Conservation (phyloP, 73 alveolate genomes). For the Uronychia binucleata region DNA sequence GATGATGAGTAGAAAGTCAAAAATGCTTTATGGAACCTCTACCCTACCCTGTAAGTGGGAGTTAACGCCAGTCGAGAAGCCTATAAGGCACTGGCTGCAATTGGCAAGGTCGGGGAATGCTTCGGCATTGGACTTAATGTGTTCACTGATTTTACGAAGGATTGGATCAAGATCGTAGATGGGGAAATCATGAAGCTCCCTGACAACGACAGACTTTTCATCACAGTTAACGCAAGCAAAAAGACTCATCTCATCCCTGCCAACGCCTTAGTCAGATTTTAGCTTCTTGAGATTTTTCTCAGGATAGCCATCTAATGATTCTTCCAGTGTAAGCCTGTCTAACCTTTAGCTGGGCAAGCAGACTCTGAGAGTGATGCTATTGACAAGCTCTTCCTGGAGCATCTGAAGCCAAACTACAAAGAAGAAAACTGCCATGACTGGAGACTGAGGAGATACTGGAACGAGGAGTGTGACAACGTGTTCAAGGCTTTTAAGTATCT, state of each 20-base stretch:
- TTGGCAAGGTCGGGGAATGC: conserved; percentile 23
- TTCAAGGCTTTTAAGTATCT: conserved; percentile 55
- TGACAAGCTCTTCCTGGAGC: conserved; percentile 35
- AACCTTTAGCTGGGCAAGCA: conserved; percentile 10
- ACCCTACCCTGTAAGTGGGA: conserved; percentile 36
- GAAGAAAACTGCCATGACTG: conserved; percentile 54
- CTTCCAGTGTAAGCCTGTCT: conserved; percentile 9
- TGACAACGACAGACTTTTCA: conserved; percentile 23
- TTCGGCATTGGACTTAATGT: conserved; percentile 24
- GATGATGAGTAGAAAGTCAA: conserved; percentile 52
- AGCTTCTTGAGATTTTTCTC: conserved; percentile 43
- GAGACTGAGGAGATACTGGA: conserved; percentile 76
- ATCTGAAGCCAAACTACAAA: conserved; percentile 15
- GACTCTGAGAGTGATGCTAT: conserved; percentile 52
- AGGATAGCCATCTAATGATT: conserved; percentile 37
- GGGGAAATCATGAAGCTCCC: conserved; percentile 5
- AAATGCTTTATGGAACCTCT: conserved; percentile 15
- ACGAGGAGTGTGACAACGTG: conserved; percentile 72
- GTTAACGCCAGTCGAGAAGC: conserved; percentile 12
- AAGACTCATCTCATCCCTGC: conserved; percentile 28
- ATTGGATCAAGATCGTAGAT: conserved; percentile 25
- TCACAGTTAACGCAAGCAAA: neutral
- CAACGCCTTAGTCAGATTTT: conserved; percentile 37
- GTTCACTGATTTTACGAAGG: conserved; percentile 32
- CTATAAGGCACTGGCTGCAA: conserved; percentile 39